Percentiles rank a stretch among this genome's conserved stretches.
These are phyloP conservation scores for Friedmanniomyces simplex DNA, from an alignment of 495 filamentous ascomycete species.

Conservation along the genomic window DNA sequence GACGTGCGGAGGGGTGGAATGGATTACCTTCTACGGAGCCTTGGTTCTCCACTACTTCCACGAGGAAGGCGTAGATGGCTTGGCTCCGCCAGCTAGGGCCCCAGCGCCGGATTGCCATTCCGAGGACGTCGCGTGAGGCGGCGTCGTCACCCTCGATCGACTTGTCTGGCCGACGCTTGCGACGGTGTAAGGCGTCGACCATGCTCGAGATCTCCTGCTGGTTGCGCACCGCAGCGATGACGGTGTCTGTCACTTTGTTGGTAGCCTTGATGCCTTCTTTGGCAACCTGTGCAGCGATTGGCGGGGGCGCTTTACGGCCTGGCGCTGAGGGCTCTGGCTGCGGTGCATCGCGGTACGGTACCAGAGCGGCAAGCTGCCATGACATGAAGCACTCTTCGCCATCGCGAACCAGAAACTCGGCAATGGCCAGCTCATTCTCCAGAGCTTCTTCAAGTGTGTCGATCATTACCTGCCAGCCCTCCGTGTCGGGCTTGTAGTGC, in stretches of 20 bases:
- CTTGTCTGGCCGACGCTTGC: constrained; percentile 19
- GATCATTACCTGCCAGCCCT: constrained; percentile 41
- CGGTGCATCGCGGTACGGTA: constrained; percentile 61
- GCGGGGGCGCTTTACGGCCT: constrained; percentile 40
- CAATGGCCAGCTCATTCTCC: constrained; percentile 35
- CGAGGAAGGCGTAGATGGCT: constrained; percentile 51
- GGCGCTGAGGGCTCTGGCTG: constrained; percentile 31
- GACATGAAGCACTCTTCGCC: constrained; percentile 53
- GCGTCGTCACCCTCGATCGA: constrained; percentile 23
- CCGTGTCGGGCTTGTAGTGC: constrained; percentile 23
- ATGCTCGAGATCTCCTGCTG: constrained; percentile 47
- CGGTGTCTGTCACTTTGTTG: constrained; percentile 56
- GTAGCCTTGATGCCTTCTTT: constrained; percentile 70
- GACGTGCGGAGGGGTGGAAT: not conserved
- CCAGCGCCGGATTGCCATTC: constrained; percentile 72
- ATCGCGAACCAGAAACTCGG: constrained; percentile 45
- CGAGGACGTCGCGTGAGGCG: constrained; percentile 43
- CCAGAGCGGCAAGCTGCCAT: constrained; percentile 65
- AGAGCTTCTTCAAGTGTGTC: constrained; percentile 31
- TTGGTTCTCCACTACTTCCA: constrained; percentile 9
- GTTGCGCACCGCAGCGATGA: constrained; percentile 53
- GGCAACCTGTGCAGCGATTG: constrained; percentile 46
- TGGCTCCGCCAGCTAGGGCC: constrained; percentile 62
- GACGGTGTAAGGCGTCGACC: constrained; percentile 40
- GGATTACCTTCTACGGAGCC: constrained; percentile 10